Base-by-base conservation (phyloP, 345 rosid genomes). In the Euphorbia tirucalli region DNA sequence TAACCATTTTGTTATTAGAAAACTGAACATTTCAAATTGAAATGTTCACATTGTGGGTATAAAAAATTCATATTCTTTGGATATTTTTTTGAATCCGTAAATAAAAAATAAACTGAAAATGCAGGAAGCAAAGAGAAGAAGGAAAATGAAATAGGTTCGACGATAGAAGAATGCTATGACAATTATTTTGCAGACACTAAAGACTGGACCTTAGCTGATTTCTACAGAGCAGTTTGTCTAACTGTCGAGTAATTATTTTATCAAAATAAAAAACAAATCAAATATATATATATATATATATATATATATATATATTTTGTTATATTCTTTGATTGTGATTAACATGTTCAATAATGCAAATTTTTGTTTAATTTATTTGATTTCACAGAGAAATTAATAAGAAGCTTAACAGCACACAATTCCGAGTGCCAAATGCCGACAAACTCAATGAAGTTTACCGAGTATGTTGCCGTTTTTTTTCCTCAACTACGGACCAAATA, bases 321-420 rank as follows among this genome's bases (percentile, higher is more conserved):
- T 3, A 35, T 35, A 3, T 35, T 35, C 39, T 35, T 35, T 35
- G 39, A 35, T 3, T 35, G 7, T 30, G 21, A 60, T 14, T 28
- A 28, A 0, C n/a, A 14, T 27, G 61, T 25, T 57, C 13, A 57
- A 5, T 50, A 5, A 50, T 50, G 56, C 3, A 16, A 3, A 48
- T 2, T 13, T 48, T 48, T 48, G 21, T 52, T 19, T 19, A n/a
- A 49, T 15, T 49, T 35, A 35, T 35, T 7, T 63, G 22, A 22
- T 24, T 52, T 65, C 32, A 43, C 79, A 89, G 98, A 66, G 80
- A 86, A 71, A 84, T 88, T 55, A 93, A 93, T 76, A 78, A 61
- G 72, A 87, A 76, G 76, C 79, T 89, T 25, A 86, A 89, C 58
- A 87, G 88, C 77, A 83, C 93, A 9, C 97, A 91, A 58, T 72